Evolutionary conservation across 192 early-diverging fungal genomes (phyloP), one percentile per base, ranked within the genome.

Genomic region (Podochytrium sp.): DNA sequence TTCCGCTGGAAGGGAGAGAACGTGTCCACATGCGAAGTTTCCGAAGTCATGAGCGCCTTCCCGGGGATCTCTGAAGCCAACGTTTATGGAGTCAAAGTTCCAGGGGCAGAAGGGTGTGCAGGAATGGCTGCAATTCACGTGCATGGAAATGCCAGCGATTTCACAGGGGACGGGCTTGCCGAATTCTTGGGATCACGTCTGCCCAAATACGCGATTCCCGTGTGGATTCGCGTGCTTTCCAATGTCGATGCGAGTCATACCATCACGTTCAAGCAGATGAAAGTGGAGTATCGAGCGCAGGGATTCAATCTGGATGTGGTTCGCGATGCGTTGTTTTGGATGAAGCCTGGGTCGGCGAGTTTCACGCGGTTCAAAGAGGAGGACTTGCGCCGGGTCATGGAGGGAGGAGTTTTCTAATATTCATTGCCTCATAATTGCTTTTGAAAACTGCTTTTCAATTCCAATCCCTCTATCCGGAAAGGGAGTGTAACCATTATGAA

Each of bases 71-170:
- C 74, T 0, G 83, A 89, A 27, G 83, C 86, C 35, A 90, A 89
- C 33, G 83, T 92, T 1, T 92, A 92, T 60, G 91, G 91, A 38
- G 83, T 85, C 5, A 30, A 71, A 2, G 82, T 92, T 20, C 85
- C 86, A 25, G 68, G 81, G 1, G 80, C 40, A 23, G 88, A 91
- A 74, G 89, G 90, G 2, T 79, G 86, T 49, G 90, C 90, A 29
- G 89, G 87, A 38, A 92, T 92, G 90, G 91, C 87, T 10, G 85
- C 90, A 25, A 34, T 92, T 52, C 79, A 85, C 1, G 57, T 87
- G 18, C 18, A 40, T 38, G 18, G n/a, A 25, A 29, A n/a, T n/a
- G n/a, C n/a, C n/a, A 41, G 0, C 68, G 73, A 71, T 3, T 80
- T 89, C 12, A 68, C 84, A 10, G 62, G 87, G 33, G 53, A 61